A percentile compares a stretch with the other conserved stretches of the same genome.
phyloP scores from a whole-genome alignment of 140 eudicot genomes.

The Ambrosia hybrid region DNA sequence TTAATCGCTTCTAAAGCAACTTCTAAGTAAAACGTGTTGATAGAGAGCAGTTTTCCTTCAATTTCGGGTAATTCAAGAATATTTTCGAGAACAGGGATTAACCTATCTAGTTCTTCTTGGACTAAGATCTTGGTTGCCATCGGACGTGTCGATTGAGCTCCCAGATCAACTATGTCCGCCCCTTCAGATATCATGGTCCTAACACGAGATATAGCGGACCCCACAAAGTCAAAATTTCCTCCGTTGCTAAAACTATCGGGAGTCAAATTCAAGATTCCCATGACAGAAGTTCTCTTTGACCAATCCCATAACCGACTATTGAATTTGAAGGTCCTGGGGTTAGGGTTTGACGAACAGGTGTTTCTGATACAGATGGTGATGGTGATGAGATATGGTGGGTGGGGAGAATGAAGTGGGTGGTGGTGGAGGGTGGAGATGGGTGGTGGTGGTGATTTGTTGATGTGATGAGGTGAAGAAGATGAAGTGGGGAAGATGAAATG shows the following conservation, averaged over 20 bases:
- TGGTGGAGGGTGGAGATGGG: too few species aligned
- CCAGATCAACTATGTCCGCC: constrained; percentile 82
- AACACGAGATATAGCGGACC: constrained; percentile 11
- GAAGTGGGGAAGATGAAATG: too few species aligned
- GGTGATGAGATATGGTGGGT: too few species aligned
- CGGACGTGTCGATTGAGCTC: constrained; percentile 98
- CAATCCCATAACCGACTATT: constrained; percentile 65
- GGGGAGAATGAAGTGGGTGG: too few species aligned
- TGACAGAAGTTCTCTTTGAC: constrained; percentile 70
- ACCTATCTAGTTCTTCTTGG: constrained; percentile 73
- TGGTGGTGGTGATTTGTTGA: too few species aligned
- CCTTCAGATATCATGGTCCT: constrained; percentile 71
- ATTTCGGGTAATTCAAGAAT: constrained; percentile 24
- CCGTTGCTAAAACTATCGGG: constrained; percentile 99
- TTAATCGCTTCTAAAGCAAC: too few species aligned
- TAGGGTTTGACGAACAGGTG: too few species aligned
- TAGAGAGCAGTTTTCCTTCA: too few species aligned
- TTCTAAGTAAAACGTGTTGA: too few species aligned
- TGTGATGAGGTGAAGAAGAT: too few species aligned
- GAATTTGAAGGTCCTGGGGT: not conserved
- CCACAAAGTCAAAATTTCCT: constrained; percentile 65
- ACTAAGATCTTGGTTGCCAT: constrained; percentile 68
- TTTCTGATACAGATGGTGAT: too few species aligned
- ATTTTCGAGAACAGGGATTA: constrained; percentile 79
- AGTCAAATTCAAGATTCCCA: constrained; percentile 88